Evolutionary conservation across 1,139 yeast genomes (phyloP).

Genomic region (Yamadazyma triangularis): DNA sequence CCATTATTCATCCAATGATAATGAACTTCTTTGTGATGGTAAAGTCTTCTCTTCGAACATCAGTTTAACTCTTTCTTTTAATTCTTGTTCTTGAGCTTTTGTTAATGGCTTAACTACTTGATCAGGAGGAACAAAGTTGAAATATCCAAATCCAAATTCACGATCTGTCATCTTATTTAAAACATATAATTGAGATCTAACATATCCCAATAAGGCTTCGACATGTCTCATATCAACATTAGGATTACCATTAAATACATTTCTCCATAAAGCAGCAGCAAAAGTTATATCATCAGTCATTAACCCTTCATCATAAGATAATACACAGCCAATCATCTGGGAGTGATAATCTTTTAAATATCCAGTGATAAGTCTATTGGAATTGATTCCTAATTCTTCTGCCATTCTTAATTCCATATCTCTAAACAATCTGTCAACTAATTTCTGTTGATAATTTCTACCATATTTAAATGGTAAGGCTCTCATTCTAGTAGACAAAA

Average conservation of each 20-base stretch:
- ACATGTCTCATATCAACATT: slow-evolving; percentile 79
- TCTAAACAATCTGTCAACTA: slow-evolving; percentile 82
- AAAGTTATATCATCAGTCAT: slow-evolving; percentile 77
- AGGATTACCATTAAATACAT: slow-evolving; percentile 79
- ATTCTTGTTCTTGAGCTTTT: slow-evolving; percentile 49
- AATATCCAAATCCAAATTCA: slow-evolving; percentile 88
- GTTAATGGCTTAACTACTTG: slow-evolving; percentile 72
- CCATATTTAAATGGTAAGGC: slow-evolving; percentile 92
- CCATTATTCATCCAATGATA: slow-evolving; percentile 54
- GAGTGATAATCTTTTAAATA: slow-evolving; percentile 87
- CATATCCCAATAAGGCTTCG: slow-evolving; percentile 83
- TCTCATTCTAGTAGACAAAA: slow-evolving; percentile 89
- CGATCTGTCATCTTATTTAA: slow-evolving; percentile 81
- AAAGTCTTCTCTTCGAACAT: slow-evolving; percentile 35
- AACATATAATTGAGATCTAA: slow-evolving; percentile 84
- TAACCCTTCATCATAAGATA: slow-evolving; percentile 92
- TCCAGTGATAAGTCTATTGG: slow-evolving; percentile 81
- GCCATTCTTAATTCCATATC: slow-evolving; percentile 86
- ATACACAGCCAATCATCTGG: slow-evolving; percentile 83
- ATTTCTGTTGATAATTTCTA: slow-evolving; percentile 83
- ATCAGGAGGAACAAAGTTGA: slow-evolving; percentile 81
- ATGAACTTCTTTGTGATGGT: slow-evolving; percentile 60
- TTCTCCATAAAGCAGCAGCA: slow-evolving; percentile 90
- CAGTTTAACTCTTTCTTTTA: slow-evolving; percentile 36
- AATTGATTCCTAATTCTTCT: slow-evolving; percentile 77